These are phyloP conservation scores for Papiliotrema flavescens DNA, from an alignment of 1,284 basidiomycete genomes.

Conservation along the genomic window DNA sequence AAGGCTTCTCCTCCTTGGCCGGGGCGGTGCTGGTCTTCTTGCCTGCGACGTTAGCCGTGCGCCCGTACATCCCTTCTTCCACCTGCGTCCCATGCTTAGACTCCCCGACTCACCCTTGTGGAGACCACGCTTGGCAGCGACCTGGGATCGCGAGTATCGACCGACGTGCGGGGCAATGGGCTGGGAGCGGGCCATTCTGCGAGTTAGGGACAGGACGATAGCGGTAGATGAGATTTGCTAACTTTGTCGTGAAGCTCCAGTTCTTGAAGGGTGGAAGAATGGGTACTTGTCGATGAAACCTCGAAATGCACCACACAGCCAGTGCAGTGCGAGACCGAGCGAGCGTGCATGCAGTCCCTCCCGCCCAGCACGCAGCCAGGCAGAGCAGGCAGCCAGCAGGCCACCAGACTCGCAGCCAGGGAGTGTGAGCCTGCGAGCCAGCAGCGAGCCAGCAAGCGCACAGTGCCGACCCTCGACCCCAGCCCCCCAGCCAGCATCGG, in stretches of 20 bases:
- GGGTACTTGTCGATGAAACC: background rate
- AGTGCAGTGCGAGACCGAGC: background rate
- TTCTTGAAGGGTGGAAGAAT: background rate
- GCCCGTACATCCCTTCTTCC: background rate
- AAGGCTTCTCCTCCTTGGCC: constrained; percentile 54
- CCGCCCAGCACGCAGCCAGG: too few species aligned
- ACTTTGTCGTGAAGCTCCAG: constrained; percentile 2
- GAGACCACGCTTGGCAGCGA: constrained; percentile 71
- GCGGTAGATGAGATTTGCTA: background rate
- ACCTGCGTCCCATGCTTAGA: background rate
- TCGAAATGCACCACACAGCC: background rate
- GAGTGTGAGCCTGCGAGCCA: too few species aligned
- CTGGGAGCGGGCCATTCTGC: constrained; percentile 81
- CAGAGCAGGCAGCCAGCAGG: too few species aligned
- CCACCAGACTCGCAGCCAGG: too few species aligned
- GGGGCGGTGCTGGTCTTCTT: constrained; percentile 71
- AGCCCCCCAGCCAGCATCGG: too few species aligned
- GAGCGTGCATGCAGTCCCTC: too few species aligned
- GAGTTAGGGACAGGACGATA: background rate
- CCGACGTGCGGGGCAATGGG: constrained; percentile 79
- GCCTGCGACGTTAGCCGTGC: constrained; percentile 46
- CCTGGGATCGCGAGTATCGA: constrained; percentile 75
- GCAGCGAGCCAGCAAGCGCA: too few species aligned
- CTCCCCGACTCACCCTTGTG: constrained; percentile 52
- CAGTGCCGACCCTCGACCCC: too few species aligned